These are phyloP conservation scores for Peribolospora baueri DNA, from an alignment of 768 basidiomycete species.

Conservation along the genomic window DNA sequence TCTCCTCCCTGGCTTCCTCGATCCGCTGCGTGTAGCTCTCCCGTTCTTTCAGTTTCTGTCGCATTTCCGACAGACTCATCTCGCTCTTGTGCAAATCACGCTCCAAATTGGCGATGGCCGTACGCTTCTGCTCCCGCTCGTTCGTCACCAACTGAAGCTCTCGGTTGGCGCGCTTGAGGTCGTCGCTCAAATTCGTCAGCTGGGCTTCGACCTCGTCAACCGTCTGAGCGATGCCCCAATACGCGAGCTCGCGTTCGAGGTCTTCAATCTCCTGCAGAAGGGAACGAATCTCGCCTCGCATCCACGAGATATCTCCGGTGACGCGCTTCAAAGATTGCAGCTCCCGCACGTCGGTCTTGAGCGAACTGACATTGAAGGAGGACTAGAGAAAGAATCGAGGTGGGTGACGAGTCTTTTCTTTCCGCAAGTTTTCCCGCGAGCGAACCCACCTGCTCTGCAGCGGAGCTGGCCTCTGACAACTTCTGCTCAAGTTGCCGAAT, in stretches of 20 bases:
- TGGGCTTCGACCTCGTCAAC: slow-evolving; percentile 64
- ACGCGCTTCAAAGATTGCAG: slow-evolving; percentile 36
- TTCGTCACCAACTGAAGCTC: slow-evolving; percentile 14
- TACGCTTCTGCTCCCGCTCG: slow-evolving; percentile 3
- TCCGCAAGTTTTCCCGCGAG: neutral
- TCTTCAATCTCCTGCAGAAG: slow-evolving; percentile 36
- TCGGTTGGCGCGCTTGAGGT: slow-evolving; percentile 33
- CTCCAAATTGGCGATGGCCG: neutral
- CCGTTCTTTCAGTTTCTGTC: slow-evolving; percentile 10
- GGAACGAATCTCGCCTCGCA: slow-evolving; percentile 24
- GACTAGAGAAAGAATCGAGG: neutral
- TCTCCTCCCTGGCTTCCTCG: slow-evolving; percentile 23
- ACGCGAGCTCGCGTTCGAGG: slow-evolving; percentile 43
- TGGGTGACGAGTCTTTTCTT: neutral
- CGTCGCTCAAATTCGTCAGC: slow-evolving; percentile 34
- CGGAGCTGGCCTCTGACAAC: slow-evolving; percentile 29
- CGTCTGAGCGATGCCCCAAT: slow-evolving; percentile 54
- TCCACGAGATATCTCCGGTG: slow-evolving; percentile 32
- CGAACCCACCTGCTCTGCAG: slow-evolving; percentile 37
- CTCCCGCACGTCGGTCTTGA: slow-evolving; percentile 19
- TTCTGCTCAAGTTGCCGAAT: slow-evolving; percentile 34
- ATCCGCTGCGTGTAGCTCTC: slow-evolving; percentile 9
- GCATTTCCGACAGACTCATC: slow-evolving; percentile 6
- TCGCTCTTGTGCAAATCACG: slow-evolving; percentile 4
- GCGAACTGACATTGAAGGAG: neutral